Percentiles rank a stretch among this genome's conserved stretches.
These are phyloP conservation scores for Fraxinus ornus DNA, from an alignment of 305 asterid species.

Conservation along the genomic window DNA sequence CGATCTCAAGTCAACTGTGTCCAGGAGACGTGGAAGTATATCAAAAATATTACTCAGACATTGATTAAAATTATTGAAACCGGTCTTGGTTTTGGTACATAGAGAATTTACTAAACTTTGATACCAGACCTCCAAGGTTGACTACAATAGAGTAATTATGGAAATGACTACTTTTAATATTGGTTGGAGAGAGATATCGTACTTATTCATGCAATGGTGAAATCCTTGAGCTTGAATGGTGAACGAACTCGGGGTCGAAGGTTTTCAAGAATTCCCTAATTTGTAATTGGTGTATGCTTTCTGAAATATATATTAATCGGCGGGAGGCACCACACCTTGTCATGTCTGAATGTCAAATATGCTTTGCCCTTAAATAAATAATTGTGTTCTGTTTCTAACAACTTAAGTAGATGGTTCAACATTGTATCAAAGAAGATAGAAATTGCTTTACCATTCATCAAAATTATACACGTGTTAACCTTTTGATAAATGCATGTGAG, in stretches of 20 bases:
- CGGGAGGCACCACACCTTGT: background rate
- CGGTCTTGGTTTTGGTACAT: background rate
- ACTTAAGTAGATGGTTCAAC: background rate
- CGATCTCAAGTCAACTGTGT: background rate
- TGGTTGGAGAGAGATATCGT: background rate
- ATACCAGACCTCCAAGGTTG: background rate
- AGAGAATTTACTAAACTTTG: background rate
- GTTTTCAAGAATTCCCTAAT: background rate
- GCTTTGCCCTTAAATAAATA: background rate
- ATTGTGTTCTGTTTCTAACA: background rate
- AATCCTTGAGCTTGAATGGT: background rate
- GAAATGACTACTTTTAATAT: background rate
- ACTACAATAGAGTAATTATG: background rate
- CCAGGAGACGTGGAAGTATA: background rate
- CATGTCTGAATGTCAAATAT: background rate
- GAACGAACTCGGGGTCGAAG: background rate
- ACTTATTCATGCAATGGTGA: background rate
- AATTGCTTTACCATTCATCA: background rate
- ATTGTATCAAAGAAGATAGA: background rate
- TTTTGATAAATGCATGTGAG: background rate
- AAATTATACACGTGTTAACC: background rate
- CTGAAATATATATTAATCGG: background rate
- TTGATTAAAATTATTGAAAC: background rate
- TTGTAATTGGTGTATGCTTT: background rate
- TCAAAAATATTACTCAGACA: background rate